phyloP scores from a whole-genome alignment of 1,284 basidiomycete species.

The Fomitopsis palustris region DNA sequence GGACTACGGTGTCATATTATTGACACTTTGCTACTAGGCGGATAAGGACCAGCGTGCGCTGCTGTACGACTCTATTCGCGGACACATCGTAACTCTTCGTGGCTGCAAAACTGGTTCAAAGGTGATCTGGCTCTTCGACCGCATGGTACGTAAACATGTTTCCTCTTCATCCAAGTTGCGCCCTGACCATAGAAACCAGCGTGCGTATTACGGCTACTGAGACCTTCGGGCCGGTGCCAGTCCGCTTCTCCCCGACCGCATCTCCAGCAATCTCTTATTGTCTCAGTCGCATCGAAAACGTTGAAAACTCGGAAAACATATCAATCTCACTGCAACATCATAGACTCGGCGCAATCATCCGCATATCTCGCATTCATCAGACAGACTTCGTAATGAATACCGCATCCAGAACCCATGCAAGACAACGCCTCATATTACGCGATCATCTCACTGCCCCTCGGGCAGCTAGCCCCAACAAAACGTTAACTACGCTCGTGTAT shows the following conservation, averaged over 20 bases:
- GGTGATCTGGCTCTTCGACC: constrained; percentile 75
- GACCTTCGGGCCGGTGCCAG: constrained; percentile 16
- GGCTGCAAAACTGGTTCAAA: constrained; percentile 85
- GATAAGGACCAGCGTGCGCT: constrained; percentile 77
- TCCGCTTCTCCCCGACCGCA: constrained; percentile 11
- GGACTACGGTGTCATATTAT: background rate
- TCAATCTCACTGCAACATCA: background rate
- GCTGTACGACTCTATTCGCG: constrained; percentile 78
- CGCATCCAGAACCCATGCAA: background rate
- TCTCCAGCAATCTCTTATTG: constrained; percentile 13
- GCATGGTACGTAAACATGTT: constrained; percentile 40
- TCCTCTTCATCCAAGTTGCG: constrained; percentile 42
- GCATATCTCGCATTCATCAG: constrained; percentile 2
- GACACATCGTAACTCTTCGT: constrained; percentile 79
- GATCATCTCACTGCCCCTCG: background rate
- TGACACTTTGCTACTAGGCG: constrained; percentile 39
- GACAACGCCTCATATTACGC: background rate
- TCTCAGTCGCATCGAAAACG: background rate
- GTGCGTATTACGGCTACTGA: constrained; percentile 46
- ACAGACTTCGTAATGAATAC: background rate
- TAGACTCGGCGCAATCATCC: background rate
- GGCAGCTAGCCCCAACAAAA: constrained; percentile 1
- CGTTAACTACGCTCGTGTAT: background rate
- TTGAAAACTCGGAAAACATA: constrained; percentile 3
- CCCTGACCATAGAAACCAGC: constrained; percentile 34